Evolutionary conservation across 306 rosid species (phyloP).

Genomic region (Quercus berberidifolia): DNA sequence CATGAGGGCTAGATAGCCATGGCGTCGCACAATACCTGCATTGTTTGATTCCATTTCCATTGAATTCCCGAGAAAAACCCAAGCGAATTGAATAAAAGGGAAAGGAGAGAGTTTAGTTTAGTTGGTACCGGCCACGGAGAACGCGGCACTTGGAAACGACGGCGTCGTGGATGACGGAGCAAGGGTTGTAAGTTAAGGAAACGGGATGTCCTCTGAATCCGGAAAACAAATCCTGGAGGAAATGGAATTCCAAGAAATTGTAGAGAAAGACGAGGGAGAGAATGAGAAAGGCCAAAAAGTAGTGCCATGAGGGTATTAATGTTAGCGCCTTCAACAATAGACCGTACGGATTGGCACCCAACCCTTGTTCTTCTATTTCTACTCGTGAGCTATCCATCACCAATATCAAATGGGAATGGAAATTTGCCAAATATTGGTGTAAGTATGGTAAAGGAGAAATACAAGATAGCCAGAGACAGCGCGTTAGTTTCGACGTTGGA

Average conservation of each 20-base stretch:
- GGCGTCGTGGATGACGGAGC: constrained; percentile 47
- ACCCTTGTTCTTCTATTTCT: neutral
- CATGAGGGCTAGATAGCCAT: constrained; percentile 85
- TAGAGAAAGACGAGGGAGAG: constrained; percentile 31
- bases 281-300: constrained; percentile 25
- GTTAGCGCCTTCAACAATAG: constrained; percentile 42
- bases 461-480: too few relatives aligned
- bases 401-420: too few relatives aligned
- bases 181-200: constrained; percentile 42
- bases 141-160: constrained; percentile 77
- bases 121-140: constrained; percentile 55
- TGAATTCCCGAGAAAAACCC: too few relatives aligned
- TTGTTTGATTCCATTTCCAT: too few relatives aligned
- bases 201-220: constrained; percentile 57
- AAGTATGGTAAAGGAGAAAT: too few relatives aligned
- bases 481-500: too few relatives aligned
- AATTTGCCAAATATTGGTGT: too few relatives aligned
- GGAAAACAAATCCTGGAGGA: constrained; percentile 50
- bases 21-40: constrained; percentile 65
- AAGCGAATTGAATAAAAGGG: too few relatives aligned
- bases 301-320: constrained; percentile 54
- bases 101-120: neutral
- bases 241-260: constrained; percentile 69
- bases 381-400: too few relatives aligned
- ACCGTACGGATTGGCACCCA: constrained; percentile 26